Evolutionary conservation across 768 basidiomycete genomes (phyloP).

Genomic region (Lactarius psammicola): DNA sequence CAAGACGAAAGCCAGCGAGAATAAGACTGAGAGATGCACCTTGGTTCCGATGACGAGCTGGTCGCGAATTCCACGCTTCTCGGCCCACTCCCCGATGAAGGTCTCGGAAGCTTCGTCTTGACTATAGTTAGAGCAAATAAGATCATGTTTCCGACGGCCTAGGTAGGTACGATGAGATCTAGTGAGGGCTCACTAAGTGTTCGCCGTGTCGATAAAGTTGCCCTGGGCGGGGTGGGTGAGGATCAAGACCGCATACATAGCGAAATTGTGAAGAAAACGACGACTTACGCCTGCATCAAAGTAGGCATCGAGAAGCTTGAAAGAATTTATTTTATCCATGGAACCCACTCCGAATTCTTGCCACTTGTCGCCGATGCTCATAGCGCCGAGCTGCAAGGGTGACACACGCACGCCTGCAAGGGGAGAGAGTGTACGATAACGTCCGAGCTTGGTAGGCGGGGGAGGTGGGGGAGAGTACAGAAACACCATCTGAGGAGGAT

Average conservation of each 20-base stretch:
- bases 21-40: background rate
- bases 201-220: conserved; percentile 50
- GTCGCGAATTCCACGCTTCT: conserved; percentile 43
- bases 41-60: conserved; percentile 50
- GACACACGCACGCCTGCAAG: conserved; percentile 48
- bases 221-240: conserved; percentile 37
- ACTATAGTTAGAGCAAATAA: conserved; percentile 29
- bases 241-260: conserved; percentile 37
- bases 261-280: conserved; percentile 15
- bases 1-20: background rate
- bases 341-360: conserved; percentile 37
- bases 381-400: conserved; percentile 48
- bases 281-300: conserved; percentile 46
- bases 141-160: background rate
- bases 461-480: background rate
- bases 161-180: background rate
- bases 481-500: background rate
- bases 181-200: conserved; percentile 39
- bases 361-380: conserved; percentile 51
- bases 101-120: conserved; percentile 57
- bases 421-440: conserved; percentile 42
- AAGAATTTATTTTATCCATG: conserved; percentile 44
- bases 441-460: conserved; percentile 31
- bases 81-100: conserved; percentile 53
- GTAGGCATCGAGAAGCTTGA: conserved; percentile 48